phyloP scores from a whole-genome alignment of 1,284 basidiomycete genomes.

The Porogramme epimiltina region DNA sequence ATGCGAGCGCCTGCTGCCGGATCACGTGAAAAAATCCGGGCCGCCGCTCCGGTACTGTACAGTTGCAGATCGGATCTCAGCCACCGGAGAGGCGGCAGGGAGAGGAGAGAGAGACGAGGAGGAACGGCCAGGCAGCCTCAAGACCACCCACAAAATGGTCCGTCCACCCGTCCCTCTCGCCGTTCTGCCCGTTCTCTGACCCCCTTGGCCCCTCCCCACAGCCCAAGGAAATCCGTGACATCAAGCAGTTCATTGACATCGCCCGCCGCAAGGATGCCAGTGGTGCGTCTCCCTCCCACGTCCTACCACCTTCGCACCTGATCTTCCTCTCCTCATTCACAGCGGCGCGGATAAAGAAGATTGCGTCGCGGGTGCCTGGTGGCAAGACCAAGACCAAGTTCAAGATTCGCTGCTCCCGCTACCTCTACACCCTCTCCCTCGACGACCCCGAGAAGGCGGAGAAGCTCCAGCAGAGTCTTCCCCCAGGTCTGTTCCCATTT shows the following conservation, averaged over 20 bases:
- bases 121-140: conserved; percentile 15
- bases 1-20: too few species aligned
- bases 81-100: conserved; percentile 8
- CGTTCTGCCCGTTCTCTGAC: not conserved
- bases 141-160: conserved; percentile 30
- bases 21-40: too few species aligned
- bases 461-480: conserved; percentile 95
- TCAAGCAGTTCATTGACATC: conserved; percentile 99
- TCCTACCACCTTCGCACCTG: conserved; percentile 25
- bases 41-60: conserved; percentile 22
- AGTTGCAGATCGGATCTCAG: conserved; percentile 22
- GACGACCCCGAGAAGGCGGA: conserved; percentile 98
- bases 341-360: conserved; percentile 98
- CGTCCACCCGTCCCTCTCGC: conserved; percentile 4
- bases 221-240: conserved; percentile 98
- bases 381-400: conserved; percentile 93
- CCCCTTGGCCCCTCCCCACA: conserved; percentile 32
- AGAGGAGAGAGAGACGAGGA: not conserved
- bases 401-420: conserved; percentile 97
- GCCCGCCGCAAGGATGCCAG: conserved; percentile 88
- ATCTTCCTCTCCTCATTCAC: conserved; percentile 12
- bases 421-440: conserved; percentile 96
- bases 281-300: conserved; percentile 45
- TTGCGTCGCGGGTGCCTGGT: conserved; percentile 65
- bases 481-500: conserved; percentile 72